Evolutionary conservation across 2,329 filamentous ascomycete genomes (phyloP).

Genomic region (Ophiostoma himal-ulmi): DNA sequence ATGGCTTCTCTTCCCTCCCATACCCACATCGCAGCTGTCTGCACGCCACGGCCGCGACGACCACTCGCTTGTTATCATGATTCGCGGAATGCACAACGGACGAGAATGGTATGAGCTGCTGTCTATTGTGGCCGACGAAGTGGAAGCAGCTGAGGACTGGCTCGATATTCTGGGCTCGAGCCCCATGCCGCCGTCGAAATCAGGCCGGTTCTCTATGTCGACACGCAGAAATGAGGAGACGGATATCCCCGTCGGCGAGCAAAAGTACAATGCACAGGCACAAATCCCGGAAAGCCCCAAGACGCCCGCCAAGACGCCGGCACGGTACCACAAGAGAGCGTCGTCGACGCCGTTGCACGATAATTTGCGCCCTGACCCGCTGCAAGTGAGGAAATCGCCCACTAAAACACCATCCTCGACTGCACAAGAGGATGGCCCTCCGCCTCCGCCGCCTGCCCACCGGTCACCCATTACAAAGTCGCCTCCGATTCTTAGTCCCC

Average conservation of each 20-base stretch:
- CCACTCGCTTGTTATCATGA: slow-evolving; percentile 77
- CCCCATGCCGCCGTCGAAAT: slow-evolving; percentile 35
- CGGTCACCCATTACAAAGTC: slow-evolving; percentile 41
- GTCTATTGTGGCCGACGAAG: slow-evolving; percentile 67
- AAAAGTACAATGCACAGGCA: slow-evolving; percentile 27
- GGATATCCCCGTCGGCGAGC: slow-evolving; percentile 39
- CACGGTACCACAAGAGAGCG: slow-evolving; percentile 32
- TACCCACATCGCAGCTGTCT: slow-evolving; percentile 67
- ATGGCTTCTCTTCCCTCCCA: slow-evolving; percentile 88
- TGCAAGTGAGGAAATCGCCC: slow-evolving; percentile 32
- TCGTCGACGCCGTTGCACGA: slow-evolving; percentile 35
- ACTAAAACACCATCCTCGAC: slow-evolving; percentile 27
- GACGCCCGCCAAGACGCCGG: slow-evolving; percentile 26
- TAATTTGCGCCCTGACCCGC: slow-evolving; percentile 36
- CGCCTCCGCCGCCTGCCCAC: slow-evolving; percentile 51
- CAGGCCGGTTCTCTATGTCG: slow-evolving; percentile 23
- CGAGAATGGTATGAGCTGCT: slow-evolving; percentile 80
- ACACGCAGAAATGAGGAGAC: slow-evolving; percentile 25
- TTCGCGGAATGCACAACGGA: slow-evolving; percentile 55
- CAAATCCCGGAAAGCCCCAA: background rate
- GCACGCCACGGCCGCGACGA: slow-evolving; percentile 67
- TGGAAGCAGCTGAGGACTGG: slow-evolving; percentile 79
- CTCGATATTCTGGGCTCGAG: slow-evolving; percentile 64
- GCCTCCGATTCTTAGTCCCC: slow-evolving; percentile 40
- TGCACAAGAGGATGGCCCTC: background rate